phyloP scores from a whole-genome alignment of 2,329 filamentous ascomycete genomes.

The Botrytis cinerea region DNA sequence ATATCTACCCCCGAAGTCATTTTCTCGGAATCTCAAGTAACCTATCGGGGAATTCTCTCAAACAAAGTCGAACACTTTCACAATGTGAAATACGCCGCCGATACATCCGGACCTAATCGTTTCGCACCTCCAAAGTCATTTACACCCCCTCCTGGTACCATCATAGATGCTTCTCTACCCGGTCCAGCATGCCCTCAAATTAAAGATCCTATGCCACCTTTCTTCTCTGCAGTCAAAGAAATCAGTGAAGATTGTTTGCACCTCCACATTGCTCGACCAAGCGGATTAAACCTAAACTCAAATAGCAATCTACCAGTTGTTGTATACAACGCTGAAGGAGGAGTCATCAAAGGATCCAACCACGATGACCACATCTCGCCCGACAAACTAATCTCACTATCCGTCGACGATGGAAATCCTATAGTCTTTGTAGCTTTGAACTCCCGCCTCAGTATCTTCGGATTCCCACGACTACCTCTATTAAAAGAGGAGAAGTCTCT shows the following conservation, averaged over 20 bases:
- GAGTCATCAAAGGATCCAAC: slow-evolving; percentile 14
- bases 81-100: slow-evolving; percentile 18
- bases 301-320: slow-evolving; percentile 20
- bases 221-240: slow-evolving; percentile 10
- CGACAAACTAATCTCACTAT: not conserved
- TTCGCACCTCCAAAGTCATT: slow-evolving; percentile 21
- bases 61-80: slow-evolving; percentile 18
- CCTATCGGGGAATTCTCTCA: not conserved
- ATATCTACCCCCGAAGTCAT: not conserved
- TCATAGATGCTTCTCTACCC: slow-evolving; percentile 13
- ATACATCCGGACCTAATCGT: slow-evolving; percentile 15
- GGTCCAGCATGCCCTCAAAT: slow-evolving; percentile 23
- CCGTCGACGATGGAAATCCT: slow-evolving; percentile 13
- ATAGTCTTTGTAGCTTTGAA: slow-evolving; percentile 22
- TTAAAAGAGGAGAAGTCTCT: slow-evolving; percentile 18
- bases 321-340: slow-evolving; percentile 21
- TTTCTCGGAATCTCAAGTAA: not conserved
- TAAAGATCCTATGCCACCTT: slow-evolving; percentile 17
- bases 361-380: slow-evolving; percentile 12
- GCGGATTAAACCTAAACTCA: not conserved
- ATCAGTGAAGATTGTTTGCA: slow-evolving; percentile 23
- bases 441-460: slow-evolving; percentile 22
- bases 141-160: not conserved
- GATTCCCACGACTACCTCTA: slow-evolving; percentile 11
- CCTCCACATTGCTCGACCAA: slow-evolving; percentile 19